These are phyloP conservation scores for Chlorella sorokiniana DNA, from an alignment of 139 green algal species.

Conservation along the genomic window DNA sequence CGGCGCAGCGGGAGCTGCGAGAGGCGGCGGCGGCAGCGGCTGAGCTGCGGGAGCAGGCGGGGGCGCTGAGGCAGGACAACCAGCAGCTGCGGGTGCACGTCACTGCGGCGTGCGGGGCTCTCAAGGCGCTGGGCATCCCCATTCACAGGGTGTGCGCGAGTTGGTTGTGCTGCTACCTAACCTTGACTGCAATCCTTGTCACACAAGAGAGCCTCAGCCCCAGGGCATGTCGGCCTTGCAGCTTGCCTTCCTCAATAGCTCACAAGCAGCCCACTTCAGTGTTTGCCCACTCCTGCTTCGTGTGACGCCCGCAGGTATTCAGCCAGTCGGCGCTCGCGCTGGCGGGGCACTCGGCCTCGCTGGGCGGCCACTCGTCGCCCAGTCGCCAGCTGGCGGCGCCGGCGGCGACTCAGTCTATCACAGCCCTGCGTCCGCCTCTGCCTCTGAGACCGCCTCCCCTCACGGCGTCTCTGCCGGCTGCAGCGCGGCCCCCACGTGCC, in stretches of 20 bases:
- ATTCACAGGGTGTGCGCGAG: not conserved
- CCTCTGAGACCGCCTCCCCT: not conserved
- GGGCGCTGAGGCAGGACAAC: not conserved
- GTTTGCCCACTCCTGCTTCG: not conserved
- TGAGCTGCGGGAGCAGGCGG: not conserved
- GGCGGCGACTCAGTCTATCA: not conserved
- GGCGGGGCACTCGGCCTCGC: not conserved
- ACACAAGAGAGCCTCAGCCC: not conserved
- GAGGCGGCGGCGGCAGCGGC: not conserved
- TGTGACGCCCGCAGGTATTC: constrained; percentile 18
- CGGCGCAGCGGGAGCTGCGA: not conserved
- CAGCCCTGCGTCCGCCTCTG: not conserved
- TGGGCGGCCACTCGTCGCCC: not conserved
- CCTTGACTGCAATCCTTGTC: not conserved
- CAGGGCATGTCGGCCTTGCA: not conserved
- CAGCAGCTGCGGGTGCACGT: constrained; percentile 19
- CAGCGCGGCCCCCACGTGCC: constrained; percentile 14
- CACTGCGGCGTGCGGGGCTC: not conserved
- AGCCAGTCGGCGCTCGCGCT: not conserved
- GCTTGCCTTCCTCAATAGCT: not conserved
- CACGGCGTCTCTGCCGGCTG: not conserved
- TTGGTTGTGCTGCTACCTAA: not conserved
- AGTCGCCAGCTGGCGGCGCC: not conserved
- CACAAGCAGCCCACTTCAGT: no score
- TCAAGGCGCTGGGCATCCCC: constrained; percentile 24